Evolutionary conservation across 1,284 basidiomycete species (phyloP).

Genomic region (Leccinum fuscescens): DNA sequence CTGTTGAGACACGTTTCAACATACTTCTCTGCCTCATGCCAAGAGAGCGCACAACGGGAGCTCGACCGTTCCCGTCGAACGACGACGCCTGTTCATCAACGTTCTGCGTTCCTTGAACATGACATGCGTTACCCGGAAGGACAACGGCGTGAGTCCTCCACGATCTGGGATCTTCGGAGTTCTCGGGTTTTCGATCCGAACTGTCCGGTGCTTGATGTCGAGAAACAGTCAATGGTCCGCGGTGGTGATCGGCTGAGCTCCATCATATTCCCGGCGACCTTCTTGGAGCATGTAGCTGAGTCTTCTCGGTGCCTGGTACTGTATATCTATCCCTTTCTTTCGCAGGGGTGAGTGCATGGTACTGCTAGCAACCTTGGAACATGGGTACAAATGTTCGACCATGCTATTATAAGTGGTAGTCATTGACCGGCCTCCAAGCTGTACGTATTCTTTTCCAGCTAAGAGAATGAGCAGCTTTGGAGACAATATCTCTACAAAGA

Average conservation of each 20-base stretch:
- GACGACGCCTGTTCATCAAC: not conserved
- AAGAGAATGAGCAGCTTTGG: not conserved
- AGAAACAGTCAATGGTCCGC: not conserved
- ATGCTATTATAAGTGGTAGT: not conserved
- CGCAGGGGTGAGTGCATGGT: not conserved
- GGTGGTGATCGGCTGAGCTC: not conserved
- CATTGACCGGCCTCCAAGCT: slow-evolving; percentile 35
- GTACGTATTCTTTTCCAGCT: slow-evolving; percentile 44
- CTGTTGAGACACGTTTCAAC: not conserved
- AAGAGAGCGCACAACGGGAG: not conserved
- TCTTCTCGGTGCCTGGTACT: not conserved
- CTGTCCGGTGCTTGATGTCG: not conserved
- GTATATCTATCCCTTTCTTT: not conserved
- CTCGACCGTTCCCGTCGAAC: not conserved
- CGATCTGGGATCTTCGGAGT: not conserved
- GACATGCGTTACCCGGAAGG: not conserved
- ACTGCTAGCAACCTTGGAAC: not conserved
- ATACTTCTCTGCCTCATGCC: not conserved
- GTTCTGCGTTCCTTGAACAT: not conserved
- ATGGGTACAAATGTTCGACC: not conserved
- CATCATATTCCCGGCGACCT: not conserved
- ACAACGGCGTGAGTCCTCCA: not conserved
- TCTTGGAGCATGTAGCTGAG: not conserved
- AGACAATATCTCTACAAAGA: not conserved
- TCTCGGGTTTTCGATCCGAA: not conserved